Evolutionary conservation across 306 rosid genomes (phyloP), one percentile per base, ranked within the genome.

Genomic region (Begonia peltatifolia): DNA sequence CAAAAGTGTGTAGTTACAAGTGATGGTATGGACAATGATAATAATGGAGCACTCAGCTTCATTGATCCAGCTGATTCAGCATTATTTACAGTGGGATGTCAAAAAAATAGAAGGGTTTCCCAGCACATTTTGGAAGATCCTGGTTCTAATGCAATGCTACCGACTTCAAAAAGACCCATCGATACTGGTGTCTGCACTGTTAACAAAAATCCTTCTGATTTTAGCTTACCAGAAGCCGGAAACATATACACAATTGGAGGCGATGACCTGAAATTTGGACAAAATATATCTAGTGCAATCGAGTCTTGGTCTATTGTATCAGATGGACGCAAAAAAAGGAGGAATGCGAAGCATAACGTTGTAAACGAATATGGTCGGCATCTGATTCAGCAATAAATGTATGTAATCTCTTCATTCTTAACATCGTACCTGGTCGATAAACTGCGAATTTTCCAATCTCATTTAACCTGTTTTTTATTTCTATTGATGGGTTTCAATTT

Each of bases 201-300:
- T 48, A 92, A 92, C 67, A 79, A 67, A 74, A 92, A 92, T 59
- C 99, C 99, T n/a, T 94, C 99, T 62, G 99, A 92, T 22, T 87
- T 92, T 69, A 68, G 76, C 66, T 14, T 60, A 49, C 93, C 83
- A 1, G 92, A 68, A 50, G 59, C 75, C 35, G 83, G 79, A 66
- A 86, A 83, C 63, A 58, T 25, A 42, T 92, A 83, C 70, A 92
- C 87, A 94, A 92, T 86, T 64, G 79, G 78, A 59, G 94, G 93
- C 15, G 86, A 86, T 67, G 96, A 92, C 62, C 69, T 92, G 14
- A 81, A 66, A 60, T 67, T 81, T 52, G 73, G 74, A 61, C 72
- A 76, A 72, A 48, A 35, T 30, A 63, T 64, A 61, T 52, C 53
- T 47, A 43, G 67, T 42, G 49, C 56, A 70, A 73, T 50, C 69